These are phyloP conservation scores for Plasmodium billcollinsi DNA, from an alignment of 169 alveolate species.

Conservation along the genomic window DNA sequence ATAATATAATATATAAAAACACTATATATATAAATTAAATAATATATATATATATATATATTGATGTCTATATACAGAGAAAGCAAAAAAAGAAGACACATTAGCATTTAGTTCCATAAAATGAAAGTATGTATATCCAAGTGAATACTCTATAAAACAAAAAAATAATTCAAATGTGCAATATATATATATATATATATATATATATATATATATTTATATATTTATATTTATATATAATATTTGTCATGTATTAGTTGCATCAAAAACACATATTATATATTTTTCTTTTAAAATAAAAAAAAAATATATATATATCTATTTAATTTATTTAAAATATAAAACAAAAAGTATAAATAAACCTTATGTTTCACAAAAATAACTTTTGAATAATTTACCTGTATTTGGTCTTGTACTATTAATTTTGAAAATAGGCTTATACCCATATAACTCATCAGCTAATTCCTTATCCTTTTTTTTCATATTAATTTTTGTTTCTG, in stretches of 20 bases:
- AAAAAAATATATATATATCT: too few species aligned
- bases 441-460: slow-evolving; percentile 57
- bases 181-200: too few species aligned
- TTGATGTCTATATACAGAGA: slow-evolving; percentile 29
- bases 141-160: slow-evolving; percentile 38
- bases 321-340: neutral
- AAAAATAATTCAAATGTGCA: neutral
- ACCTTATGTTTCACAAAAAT: neutral
- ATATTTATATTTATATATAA: too few species aligned
- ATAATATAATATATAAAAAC: neutral
- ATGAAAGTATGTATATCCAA: slow-evolving; percentile 71
- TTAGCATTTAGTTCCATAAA: slow-evolving; percentile 51
- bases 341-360: neutral
- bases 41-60: neutral
- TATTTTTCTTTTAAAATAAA: neutral
- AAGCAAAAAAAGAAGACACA: slow-evolving; percentile 53
- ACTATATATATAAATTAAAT: neutral
- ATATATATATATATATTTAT: too few species aligned
- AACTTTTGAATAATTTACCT: slow-evolving; percentile 13
- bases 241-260: too few species aligned
- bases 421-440: slow-evolving; percentile 67
- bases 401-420: slow-evolving; percentile 66
- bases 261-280: neutral
- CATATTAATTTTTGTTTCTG: slow-evolving; percentile 26
- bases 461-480: slow-evolving; percentile 62